These are phyloP conservation scores for Yamadazyma membranifaciens DNA, from an alignment of 1,139 yeast species.

Conservation along the genomic window DNA sequence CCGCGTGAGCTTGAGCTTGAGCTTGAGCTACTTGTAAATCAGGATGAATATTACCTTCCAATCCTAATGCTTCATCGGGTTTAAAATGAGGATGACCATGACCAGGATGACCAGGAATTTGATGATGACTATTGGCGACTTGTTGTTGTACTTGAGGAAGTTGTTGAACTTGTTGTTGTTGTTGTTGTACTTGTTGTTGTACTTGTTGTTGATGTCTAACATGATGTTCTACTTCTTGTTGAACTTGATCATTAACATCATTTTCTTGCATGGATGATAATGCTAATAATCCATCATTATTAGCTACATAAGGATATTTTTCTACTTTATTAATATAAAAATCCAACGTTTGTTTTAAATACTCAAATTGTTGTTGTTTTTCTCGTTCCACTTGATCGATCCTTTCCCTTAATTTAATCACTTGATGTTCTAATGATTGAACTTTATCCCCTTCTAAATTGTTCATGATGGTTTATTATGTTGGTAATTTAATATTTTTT, in stretches of 20 bases:
- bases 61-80: slow-evolving; percentile 10
- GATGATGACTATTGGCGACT: slow-evolving; percentile 1
- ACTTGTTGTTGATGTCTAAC: slow-evolving; percentile 11
- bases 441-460: slow-evolving; percentile 8
- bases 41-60: slow-evolving; percentile 18
- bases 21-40: slow-evolving; percentile 28
- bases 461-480: slow-evolving; percentile 1
- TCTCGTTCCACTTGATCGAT: slow-evolving; percentile 20
- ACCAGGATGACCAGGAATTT: slow-evolving; percentile 6
- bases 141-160: slow-evolving; percentile 5
- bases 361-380: slow-evolving; percentile 33
- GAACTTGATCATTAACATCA: slow-evolving; percentile 16
- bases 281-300: slow-evolving; percentile 23
- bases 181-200: not conserved
- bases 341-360: slow-evolving; percentile 37
- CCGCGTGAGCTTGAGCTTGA: slow-evolving; percentile 38
- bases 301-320: slow-evolving; percentile 34
- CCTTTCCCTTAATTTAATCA: slow-evolving; percentile 13
- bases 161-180: slow-evolving; percentile 17
- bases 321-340: slow-evolving; percentile 41
- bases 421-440: slow-evolving; percentile 12
- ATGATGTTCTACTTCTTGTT: slow-evolving; percentile 19
- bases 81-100: slow-evolving; percentile 12
- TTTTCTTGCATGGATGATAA: slow-evolving; percentile 24
- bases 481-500: not conserved